Percentiles rank a stretch among this genome's conserved stretches.
phyloP scores from a whole-genome alignment of 306 rosid species.

The Pueraria montana region DNA sequence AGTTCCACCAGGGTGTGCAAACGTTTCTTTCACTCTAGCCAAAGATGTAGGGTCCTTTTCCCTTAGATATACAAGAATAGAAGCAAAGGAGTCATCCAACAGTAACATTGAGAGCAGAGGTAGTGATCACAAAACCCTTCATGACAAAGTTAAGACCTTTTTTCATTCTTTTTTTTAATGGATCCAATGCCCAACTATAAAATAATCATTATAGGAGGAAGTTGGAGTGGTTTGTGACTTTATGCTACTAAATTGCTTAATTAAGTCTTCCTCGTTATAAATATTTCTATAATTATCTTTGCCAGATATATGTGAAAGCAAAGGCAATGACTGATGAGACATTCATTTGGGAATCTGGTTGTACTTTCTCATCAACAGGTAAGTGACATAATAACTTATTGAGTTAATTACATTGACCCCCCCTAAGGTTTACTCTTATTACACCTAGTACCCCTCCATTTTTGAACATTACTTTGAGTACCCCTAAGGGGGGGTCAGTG shows the following conservation, averaged over 20 bases:
- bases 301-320: constrained; percentile 13
- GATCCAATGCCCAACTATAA: constrained; percentile 55
- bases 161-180: constrained; percentile 37
- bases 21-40: constrained; percentile 52
- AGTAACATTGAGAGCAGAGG: constrained; percentile 47
- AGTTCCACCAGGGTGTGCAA: constrained; percentile 34
- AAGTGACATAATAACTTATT: constrained; percentile 40
- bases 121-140: constrained; percentile 55
- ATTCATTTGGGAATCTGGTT: constrained; percentile 38
- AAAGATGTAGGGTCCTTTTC: constrained; percentile 40
- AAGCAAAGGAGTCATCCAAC: constrained; percentile 49
- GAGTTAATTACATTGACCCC: too few relatives aligned
- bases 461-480: too few relatives aligned
- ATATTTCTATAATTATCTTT: constrained; percentile 24
- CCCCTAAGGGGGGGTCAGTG: too few relatives aligned
- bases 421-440: too few relatives aligned
- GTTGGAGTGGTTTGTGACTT: constrained; percentile 37
- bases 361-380: constrained; percentile 41
- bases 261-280: constrained; percentile 14
- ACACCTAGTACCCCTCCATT: too few relatives aligned
- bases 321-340: constrained; percentile 1
- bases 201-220: constrained; percentile 34
- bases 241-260: constrained; percentile 28
- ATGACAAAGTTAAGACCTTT: constrained; percentile 53
- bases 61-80: constrained; percentile 12